Base-by-base conservation (phyloP, 495 filamentous ascomycete genomes). In the Neurospora sp. region DNA sequence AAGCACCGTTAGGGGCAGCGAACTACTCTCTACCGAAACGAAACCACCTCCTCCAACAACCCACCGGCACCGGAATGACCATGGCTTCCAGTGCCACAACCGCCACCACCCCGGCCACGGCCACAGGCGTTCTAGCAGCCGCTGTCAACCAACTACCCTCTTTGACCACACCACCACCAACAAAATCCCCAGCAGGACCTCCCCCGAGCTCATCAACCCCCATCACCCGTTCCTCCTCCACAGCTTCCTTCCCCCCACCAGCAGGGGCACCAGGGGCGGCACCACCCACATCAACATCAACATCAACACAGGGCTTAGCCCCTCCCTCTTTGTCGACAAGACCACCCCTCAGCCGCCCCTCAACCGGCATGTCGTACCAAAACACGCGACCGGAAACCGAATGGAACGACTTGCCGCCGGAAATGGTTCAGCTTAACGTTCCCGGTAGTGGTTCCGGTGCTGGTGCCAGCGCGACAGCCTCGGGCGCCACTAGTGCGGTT, bases 331-430 rank as follows among this genome's bases (percentile, higher is more conserved):
- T 69, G 59, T 17, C 37, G 69, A 53, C 20, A 53, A 10, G 20
- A 8, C 37, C 38, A 61, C 68, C 20, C 22, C 73, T 70, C 70
- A 76, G 71, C 69, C 74, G 69, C 72, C 45, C 20, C 70, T 69
- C 76, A 39, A 39, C 75, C 0, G 17, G 69, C 77, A 74, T 80
- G 37, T 90, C 86, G 4, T 88, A 80, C 77, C 86, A 87, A 73
- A 86, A 84, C 70, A 68, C 76, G 74, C 81, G 85, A 20, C 85
- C 86, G 41, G 82, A 84, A 31, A 82, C 76, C n/a, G 86, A 88
- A 75, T 88, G 86, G 86, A 88, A 88, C 75, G 86, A 88, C 72
- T 72, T 88, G 8, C 86, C 86, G 1, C 77, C 81, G 5, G 86
- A 88, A 22, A 87, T 88, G 84, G 80, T 84, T 16, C 41, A 38